phyloP scores from a whole-genome alignment of 805 yeast species.

The Saturnispora besseyi region DNA sequence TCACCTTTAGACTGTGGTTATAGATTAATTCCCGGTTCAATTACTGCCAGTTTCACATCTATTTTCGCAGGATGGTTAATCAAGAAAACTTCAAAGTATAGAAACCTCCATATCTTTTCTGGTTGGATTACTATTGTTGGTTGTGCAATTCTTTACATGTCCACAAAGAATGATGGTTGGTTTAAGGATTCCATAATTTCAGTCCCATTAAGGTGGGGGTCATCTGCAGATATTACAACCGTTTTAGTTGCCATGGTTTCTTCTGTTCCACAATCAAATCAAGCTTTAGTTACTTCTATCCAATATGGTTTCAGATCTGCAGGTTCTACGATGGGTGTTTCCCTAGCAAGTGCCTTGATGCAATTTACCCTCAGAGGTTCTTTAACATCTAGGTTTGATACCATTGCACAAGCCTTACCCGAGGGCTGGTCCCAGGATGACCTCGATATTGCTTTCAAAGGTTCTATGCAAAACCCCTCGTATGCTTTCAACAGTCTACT shows the following conservation, averaged over 20 bases:
- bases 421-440: not conserved
- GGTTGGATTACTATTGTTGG: conserved; percentile 43
- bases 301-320: conserved; percentile 64
- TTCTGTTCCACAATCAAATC: conserved; percentile 57
- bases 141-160: conserved; percentile 26
- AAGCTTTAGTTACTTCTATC: conserved; percentile 82
- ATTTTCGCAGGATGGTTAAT: conserved; percentile 58
- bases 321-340: conserved; percentile 47
- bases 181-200: conserved; percentile 36
- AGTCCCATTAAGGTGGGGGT: conserved; percentile 53
- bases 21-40: conserved; percentile 46
- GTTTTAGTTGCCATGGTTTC: conserved; percentile 69
- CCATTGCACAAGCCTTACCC: conserved; percentile 7
- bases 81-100: conserved; percentile 59
- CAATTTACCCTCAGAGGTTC: conserved; percentile 22
- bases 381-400: conserved; percentile 12
- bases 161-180: conserved; percentile 14
- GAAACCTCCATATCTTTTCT: conserved; percentile 31
- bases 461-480: conserved; percentile 17
- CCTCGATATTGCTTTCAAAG: conserved; percentile 8
- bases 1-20: conserved; percentile 29
- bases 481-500: conserved; percentile 24
- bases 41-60: conserved; percentile 62
- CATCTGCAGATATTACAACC: conserved; percentile 59
- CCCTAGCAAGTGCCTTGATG: conserved; percentile 40